These are phyloP conservation scores for Persicaria tinctoria DNA, from an alignment of 148 eudicot species.

Conservation along the genomic window DNA sequence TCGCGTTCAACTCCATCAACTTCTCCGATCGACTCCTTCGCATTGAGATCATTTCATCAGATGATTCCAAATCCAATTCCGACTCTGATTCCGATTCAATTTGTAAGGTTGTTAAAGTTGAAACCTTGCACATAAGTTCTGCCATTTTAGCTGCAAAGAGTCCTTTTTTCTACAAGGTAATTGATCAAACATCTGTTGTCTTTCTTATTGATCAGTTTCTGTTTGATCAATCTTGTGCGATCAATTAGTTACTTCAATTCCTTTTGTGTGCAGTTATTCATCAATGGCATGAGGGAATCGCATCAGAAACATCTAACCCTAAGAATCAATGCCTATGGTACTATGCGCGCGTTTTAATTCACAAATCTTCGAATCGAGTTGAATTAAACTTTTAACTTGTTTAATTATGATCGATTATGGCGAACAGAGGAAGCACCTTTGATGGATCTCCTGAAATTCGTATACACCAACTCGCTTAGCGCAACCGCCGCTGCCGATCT, in stretches of 20 bases:
- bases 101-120: conserved; percentile 39
- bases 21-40: neutral
- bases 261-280: conserved; percentile 51
- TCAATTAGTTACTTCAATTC: neutral
- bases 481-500: conserved; percentile 48
- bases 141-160: conserved; percentile 93
- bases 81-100: neutral
- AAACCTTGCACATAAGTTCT: conserved; percentile 77
- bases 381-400: neutral
- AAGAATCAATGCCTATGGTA: conserved; percentile 77
- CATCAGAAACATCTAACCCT: conserved; percentile 85
- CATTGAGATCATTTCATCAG: neutral
- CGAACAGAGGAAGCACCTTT: conserved; percentile 73
- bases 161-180: conserved; percentile 89
- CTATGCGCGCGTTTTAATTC: conserved; percentile 1
- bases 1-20: neutral
- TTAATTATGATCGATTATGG: neutral
- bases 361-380: neutral
- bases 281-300: conserved; percentile 94
- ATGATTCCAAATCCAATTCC: too few species aligned
- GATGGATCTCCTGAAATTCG: conserved; percentile 72
- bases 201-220: neutral
- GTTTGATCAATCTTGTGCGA: neutral
- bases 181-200: neutral
- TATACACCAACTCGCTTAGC: conserved; percentile 56